Percentiles rank a stretch among this genome's conserved stretches.
phyloP scores from a whole-genome alignment of 2,329 filamentous ascomycete genomes.

The Fusarium robinianum region DNA sequence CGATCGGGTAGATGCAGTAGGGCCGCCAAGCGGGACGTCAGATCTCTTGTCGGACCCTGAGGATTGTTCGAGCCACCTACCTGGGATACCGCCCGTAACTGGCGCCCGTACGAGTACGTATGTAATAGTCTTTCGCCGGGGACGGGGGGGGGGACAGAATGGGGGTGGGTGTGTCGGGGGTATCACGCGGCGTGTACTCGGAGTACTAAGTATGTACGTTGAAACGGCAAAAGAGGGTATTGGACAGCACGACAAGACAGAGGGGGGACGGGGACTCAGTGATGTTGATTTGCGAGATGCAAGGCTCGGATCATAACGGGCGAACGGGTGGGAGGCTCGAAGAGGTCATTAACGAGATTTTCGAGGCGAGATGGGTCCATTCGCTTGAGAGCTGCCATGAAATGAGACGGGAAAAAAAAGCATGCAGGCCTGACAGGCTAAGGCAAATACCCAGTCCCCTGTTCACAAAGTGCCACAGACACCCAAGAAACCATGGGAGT shows the following conservation, averaged over 20 bases:
- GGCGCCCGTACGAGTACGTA: slow-evolving; percentile 19
- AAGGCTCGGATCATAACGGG: slow-evolving; percentile 40
- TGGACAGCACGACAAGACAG: slow-evolving; percentile 23
- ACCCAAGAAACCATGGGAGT: slow-evolving; percentile 29
- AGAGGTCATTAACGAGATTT: slow-evolving; percentile 39
- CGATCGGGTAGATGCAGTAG: slow-evolving; percentile 42
- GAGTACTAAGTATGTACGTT: slow-evolving; percentile 16
- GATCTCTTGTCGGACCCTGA: slow-evolving; percentile 29
- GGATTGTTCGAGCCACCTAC: slow-evolving; percentile 28
- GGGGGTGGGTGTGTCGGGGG: slow-evolving; percentile 25
- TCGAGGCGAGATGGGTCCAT: slow-evolving; percentile 30
- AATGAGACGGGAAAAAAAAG: slow-evolving; percentile 22
- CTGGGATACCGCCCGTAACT: slow-evolving; percentile 22
- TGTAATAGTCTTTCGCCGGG: slow-evolving; percentile 11
- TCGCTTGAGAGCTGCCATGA: slow-evolving; percentile 13
- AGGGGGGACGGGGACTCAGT: slow-evolving; percentile 27
- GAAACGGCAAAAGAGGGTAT: slow-evolving; percentile 24
- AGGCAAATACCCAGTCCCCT: slow-evolving; percentile 33
- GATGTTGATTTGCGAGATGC: slow-evolving; percentile 38
- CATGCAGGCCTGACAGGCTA: slow-evolving; percentile 36
- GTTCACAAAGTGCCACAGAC: slow-evolving; percentile 27
- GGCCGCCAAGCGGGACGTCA: slow-evolving; percentile 34
- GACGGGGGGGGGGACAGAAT: slow-evolving; percentile 22
- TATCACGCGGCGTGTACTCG: slow-evolving; percentile 36
- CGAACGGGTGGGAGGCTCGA: slow-evolving; percentile 40